phyloP scores from a whole-genome alignment of 2,329 filamentous ascomycete species.

The Graphiopsis chlorocephala region DNA sequence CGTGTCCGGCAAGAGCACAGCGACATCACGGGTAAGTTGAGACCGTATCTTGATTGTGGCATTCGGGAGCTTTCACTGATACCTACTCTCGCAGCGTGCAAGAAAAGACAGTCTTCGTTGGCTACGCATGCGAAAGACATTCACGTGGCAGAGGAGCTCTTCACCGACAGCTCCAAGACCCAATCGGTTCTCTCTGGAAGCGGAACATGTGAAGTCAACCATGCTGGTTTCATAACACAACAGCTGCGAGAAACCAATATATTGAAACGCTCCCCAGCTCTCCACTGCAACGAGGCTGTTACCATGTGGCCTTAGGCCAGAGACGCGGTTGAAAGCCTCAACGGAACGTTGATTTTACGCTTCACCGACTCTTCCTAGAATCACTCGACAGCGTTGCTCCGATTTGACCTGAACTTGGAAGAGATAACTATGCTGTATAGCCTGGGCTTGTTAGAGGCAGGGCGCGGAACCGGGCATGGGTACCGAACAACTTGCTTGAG shows the following conservation, averaged over 20 bases:
- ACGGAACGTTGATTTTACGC: not conserved
- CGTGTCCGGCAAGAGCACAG: slow-evolving; percentile 72
- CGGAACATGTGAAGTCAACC: not conserved
- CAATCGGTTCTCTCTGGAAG: not conserved
- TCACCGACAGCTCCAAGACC: not conserved
- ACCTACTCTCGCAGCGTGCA: slow-evolving; percentile 47
- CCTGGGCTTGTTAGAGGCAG: not conserved
- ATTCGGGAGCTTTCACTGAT: not conserved
- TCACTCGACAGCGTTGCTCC: no score
- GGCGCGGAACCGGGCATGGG: not conserved
- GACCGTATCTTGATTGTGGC: not conserved
- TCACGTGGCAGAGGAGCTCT: slow-evolving; percentile 15
- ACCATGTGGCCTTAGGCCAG: not conserved
- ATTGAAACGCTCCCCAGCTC: not conserved
- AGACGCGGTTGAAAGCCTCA: not conserved
- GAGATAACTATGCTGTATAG: not conserved
- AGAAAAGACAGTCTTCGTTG: slow-evolving; percentile 75
- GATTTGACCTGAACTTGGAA: not conserved
- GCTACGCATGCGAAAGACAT: slow-evolving; percentile 64
- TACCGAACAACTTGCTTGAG: not conserved
- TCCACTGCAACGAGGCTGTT: not conserved
- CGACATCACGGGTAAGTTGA: slow-evolving; percentile 57
- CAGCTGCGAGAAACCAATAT: not conserved
- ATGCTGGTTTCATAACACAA: not conserved
- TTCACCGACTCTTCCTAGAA: not conserved